Percentiles rank a stretch among this genome's conserved stretches.
Evolutionary conservation across 345 rosid species (phyloP).

Genomic region (Citrus sp.): DNA sequence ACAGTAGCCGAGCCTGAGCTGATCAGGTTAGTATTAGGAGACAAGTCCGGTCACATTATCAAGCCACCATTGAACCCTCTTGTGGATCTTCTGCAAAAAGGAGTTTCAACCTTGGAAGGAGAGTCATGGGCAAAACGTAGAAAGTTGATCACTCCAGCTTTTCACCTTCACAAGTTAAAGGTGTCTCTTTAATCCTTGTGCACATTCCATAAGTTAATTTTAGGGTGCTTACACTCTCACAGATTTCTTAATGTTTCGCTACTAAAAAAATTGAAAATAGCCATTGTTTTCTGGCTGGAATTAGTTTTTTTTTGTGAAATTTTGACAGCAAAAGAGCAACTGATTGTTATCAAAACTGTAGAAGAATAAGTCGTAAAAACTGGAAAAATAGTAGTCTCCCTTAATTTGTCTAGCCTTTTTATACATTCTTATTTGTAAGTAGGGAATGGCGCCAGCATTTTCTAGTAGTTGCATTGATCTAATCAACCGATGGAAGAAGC

Average conservation of each 20-base stretch:
- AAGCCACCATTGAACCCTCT: slow-evolving; percentile 26
- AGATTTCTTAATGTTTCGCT: too few relatives aligned
- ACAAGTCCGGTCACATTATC: slow-evolving; percentile 6
- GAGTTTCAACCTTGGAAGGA: slow-evolving; percentile 23
- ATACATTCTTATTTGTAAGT: neutral
- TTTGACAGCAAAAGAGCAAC: too few relatives aligned
- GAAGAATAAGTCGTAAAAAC: too few relatives aligned
- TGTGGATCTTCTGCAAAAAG: slow-evolving; percentile 12
- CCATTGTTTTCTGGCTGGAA: too few relatives aligned
- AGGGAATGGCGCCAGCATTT: slow-evolving; percentile 21
- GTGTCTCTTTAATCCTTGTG: neutral
- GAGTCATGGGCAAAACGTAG: slow-evolving; percentile 27
- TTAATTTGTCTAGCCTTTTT: too few relatives aligned
- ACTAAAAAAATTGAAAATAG: too few relatives aligned
- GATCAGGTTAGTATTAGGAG: slow-evolving; percentile 8
- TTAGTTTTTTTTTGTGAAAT: too few relatives aligned
- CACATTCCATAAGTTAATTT: too few relatives aligned
- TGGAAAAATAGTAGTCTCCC: too few relatives aligned
- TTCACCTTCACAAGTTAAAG: slow-evolving; percentile 24
- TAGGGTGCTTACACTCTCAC: too few relatives aligned
- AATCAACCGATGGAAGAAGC: slow-evolving; percentile 8
- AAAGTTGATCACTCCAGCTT: slow-evolving; percentile 19
- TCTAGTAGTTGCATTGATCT: slow-evolving; percentile 14
- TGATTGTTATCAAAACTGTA: too few relatives aligned
- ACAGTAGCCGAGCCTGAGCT: slow-evolving; percentile 16